Evolutionary conservation across 176 grass and related monocot species (phyloP), one percentile per base, ranked within the genome.

Genomic region (Dendrocalamus sinicus): DNA sequence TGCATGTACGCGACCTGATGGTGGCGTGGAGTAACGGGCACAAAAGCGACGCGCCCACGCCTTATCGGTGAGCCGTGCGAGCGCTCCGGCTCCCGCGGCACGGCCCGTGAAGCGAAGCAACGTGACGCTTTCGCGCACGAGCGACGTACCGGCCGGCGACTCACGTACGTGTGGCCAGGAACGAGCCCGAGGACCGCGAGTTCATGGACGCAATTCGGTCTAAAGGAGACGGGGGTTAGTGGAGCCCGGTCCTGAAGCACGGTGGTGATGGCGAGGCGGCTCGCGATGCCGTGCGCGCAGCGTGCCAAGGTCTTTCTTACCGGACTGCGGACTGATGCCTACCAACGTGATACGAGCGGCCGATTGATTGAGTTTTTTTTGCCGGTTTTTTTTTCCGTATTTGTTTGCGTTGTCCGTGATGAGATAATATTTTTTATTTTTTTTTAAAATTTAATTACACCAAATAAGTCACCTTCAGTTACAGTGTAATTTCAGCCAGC

Each of bases 21-120:
- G 78, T 37, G 46, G 0, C 22, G 75, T n/a, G 61, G 78, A 80
- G 60, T 8, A 26, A 30, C 11, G 43, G 43, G 23, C 41, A 67
- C 6, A 45, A 69, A 10, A 54, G 30, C 45, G 62, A 80, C 55
- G 75, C 8, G 61, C 19, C 79, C 79, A 81, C 65, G 47, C 79
- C 48, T n/a, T 8, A 37, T 10, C 75, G 64, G 61, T 20, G 77
- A 67, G n/a, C 30, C 17, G 50, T 20, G 77, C 24, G 67, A 6
- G 67, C 17, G 67, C 37, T 39, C 37, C 37, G 23, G 22, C 22
- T 9, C 20, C 4, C 17, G 16, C 16, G 16, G 52, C 52, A 0
- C 28, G 63, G 8, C 69, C 70, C 70, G 70, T 51, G 78, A 46
- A 35, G 77, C 6, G 62, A 32, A 79, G 39, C 12, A 78, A 46